Evolutionary conservation across 257 asterid genomes (phyloP), one percentile per base, ranked within the genome.

Genomic region (Agastache rugosa): DNA sequence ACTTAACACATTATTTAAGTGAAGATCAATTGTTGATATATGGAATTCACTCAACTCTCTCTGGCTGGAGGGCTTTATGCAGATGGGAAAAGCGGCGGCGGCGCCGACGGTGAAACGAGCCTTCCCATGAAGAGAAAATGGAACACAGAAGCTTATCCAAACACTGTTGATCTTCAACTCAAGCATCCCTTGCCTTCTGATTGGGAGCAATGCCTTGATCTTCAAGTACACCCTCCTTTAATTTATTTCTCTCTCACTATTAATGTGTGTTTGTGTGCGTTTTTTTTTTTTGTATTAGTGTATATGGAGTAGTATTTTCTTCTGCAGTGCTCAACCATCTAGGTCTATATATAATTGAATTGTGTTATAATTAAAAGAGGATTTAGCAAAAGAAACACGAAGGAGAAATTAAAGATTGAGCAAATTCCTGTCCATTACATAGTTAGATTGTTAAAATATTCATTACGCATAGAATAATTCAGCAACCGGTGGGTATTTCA

Each of bases 181-280:
- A 77, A 75, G 48, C 86, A 84, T 9, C 91, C 91, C 7, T 79
- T 87, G 81, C 91, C 91, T 2, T 67, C 85, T 63, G 89, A 87
- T 65, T 87, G 91, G 91, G 91, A 87, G 75, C 91, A 87, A 63
- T 87, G 91, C 74, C 91, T 87, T 72, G 91, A 87, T 81, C 91
- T 87, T 76, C 82, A 87, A 81, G 91, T 87, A 79, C 11, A 34
- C 51, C 31, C 9, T 11, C 39, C 23, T 53, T 29, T 63, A 17
- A 53, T 19, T 62, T 50, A 0, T 25, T 34, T 4, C 41, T 39
- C 19, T 39, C 31, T 19, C 17, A 8, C 50, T 17, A 8, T 5
- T n/a, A n/a, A n/a, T 50, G 10, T 50, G 10, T 50, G 14, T 19
- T 3, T 53, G 59, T 9, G 12, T 51, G 56, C n/a, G 2, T 48